A percentile compares a stretch with the other conserved stretches of the same genome.
Evolutionary conservation across 1,284 basidiomycete genomes (phyloP).

Genomic region (Cystobasidium slooffiae): DNA sequence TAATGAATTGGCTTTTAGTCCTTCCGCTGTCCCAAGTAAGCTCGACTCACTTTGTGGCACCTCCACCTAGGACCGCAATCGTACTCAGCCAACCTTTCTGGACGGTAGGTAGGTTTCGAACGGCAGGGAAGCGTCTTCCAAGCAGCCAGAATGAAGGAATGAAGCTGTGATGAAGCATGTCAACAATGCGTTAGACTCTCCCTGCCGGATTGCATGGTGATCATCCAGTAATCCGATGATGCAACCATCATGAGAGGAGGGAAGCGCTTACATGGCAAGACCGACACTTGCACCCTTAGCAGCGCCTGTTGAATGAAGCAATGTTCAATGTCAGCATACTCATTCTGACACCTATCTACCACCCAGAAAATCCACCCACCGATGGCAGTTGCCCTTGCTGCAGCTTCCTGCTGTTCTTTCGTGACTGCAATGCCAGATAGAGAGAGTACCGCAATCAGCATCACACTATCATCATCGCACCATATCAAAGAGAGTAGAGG

Average conservation of each 20-base stretch:
- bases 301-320: slow-evolving; percentile 17
- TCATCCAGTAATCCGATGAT: not conserved
- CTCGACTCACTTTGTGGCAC: slow-evolving; percentile 34
- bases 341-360: not conserved
- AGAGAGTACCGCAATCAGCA: not conserved
- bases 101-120: slow-evolving; percentile 31
- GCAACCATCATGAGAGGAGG: not conserved
- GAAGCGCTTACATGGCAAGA: slow-evolving; percentile 32
- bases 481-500: not conserved
- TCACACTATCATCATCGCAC: not conserved
- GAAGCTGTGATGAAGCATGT: slow-evolving; percentile 20
- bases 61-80: slow-evolving; percentile 30
- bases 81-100: slow-evolving; percentile 35
- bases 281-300: slow-evolving; percentile 38
- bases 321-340: not conserved
- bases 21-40: not conserved
- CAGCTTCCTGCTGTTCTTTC: slow-evolving; percentile 38
- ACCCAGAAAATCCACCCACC: slow-evolving; percentile 4
- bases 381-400: slow-evolving; percentile 24
- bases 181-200: not conserved
- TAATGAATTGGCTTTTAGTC: not conserved
- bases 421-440: slow-evolving; percentile 17
- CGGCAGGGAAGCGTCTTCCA: slow-evolving; percentile 38
- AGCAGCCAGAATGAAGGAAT: slow-evolving; percentile 33
- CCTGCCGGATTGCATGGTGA: not conserved